Conservation (phyloP, 2,329 filamentous ascomycete genomes). For the Polytolypa hystricis region DNA sequence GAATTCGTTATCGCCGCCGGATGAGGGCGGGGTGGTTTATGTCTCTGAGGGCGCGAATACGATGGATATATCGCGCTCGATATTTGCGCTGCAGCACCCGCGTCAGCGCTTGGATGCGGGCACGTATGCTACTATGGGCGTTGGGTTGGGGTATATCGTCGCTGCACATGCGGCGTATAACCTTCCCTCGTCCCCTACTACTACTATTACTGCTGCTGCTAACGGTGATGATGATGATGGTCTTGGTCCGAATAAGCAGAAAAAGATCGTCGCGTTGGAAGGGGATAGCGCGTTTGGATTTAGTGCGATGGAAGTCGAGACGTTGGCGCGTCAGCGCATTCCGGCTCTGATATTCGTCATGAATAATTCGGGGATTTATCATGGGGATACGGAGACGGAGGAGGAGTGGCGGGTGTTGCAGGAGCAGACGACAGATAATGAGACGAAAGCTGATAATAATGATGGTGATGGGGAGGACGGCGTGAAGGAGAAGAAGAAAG, state of each 20-base stretch:
- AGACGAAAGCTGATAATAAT: conserved; percentile 15
- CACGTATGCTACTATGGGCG: conserved; percentile 50
- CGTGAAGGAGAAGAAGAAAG: conserved; percentile 16
- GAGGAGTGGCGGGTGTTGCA: conserved; percentile 37
- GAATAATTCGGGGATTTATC: conserved; percentile 45
- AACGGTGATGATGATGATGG: no score
- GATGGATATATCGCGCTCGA: conserved; percentile 49
- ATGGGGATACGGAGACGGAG: conserved; percentile 31
- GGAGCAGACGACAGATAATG: conserved; percentile 26
- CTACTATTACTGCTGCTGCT: conserved; percentile 14
- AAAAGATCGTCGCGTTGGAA: conserved; percentile 47
- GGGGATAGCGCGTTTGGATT: conserved; percentile 48
- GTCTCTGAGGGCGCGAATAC: conserved; percentile 50
- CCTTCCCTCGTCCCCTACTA: conserved; percentile 26
- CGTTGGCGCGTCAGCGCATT: conserved; percentile 44
- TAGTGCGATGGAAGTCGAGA: conserved; percentile 45
- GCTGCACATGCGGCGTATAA: conserved; percentile 48
- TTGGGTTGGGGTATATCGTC: conserved; percentile 46
- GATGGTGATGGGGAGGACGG: conserved; percentile 6
- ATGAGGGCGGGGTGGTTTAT: conserved; percentile 42
- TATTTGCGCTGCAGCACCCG: conserved; percentile 44
- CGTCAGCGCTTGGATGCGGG: conserved; percentile 47
- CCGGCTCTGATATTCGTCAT: conserved; percentile 45
- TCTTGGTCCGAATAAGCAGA: no score
- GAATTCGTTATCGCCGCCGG: conserved; percentile 34